Evolutionary conservation across 2,329 filamentous ascomycete genomes (phyloP).

Genomic region (Aureobasidium sp.): DNA sequence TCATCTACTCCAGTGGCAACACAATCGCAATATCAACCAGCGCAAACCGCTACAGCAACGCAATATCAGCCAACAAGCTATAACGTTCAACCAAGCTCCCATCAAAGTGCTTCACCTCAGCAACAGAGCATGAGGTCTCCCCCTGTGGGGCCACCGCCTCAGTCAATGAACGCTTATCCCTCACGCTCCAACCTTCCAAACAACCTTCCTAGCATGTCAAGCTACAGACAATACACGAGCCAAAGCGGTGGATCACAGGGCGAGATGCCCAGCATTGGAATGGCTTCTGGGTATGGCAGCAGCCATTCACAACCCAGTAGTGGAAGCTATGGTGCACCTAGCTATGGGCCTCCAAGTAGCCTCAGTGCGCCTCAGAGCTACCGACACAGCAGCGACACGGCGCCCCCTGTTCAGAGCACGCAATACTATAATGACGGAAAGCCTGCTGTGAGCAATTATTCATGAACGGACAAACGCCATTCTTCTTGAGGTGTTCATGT

Average conservation of each 20-base stretch:
- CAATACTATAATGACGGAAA: conserved; percentile 8
- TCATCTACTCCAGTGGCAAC: conserved; percentile 5
- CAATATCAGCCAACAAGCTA: conserved; percentile 9
- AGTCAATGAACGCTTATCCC: background rate
- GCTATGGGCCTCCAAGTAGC: background rate
- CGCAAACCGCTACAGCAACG: conserved; percentile 1
- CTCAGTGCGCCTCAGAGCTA: background rate
- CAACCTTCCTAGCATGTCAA: background rate
- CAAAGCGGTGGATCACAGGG: background rate
- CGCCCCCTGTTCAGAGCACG: background rate
- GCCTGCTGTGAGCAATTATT: conserved; percentile 1
- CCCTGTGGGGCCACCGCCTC: background rate
- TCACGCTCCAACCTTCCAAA: conserved; percentile 1
- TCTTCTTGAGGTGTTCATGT: background rate
- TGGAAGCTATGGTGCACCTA: background rate
- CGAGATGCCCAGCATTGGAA: conserved; percentile 4
- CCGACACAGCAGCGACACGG: background rate
- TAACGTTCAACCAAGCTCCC: background rate
- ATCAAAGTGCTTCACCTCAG: conserved; percentile 7
- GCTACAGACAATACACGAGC: conserved; percentile 2
- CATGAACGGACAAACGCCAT: background rate
- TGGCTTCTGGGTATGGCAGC: conserved; percentile 7
- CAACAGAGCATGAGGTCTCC: conserved; percentile 8
- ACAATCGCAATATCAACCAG: background rate
- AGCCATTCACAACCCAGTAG: background rate